Evolutionary conservation across 2,329 filamentous ascomycete genomes (phyloP).

Genomic region (Xylariomycetidae sp.): DNA sequence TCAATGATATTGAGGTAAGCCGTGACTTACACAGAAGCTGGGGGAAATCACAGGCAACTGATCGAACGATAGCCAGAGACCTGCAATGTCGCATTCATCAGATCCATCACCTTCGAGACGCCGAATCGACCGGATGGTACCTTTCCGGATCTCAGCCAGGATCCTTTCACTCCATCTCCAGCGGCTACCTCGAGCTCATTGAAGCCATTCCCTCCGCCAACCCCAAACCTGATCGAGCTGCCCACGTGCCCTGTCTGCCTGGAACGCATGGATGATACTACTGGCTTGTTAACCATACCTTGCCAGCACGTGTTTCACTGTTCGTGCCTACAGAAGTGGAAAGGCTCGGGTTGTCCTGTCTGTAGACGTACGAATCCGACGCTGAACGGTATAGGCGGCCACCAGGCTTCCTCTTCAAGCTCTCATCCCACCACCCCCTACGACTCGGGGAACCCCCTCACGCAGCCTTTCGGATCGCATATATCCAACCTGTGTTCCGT

Average conservation of each 20-base stretch:
- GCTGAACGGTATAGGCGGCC: constrained; percentile 5
- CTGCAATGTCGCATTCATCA: constrained; percentile 92
- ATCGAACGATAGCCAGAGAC: constrained; percentile 67
- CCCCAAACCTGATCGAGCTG: constrained; percentile 81
- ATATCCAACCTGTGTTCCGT: constrained; percentile 71
- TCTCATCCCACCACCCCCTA: constrained; percentile 22
- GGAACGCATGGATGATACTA: constrained; percentile 97
- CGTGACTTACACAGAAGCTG: constrained; percentile 9
- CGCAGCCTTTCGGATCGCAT: constrained; percentile 53
- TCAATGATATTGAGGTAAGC: constrained; percentile 82
- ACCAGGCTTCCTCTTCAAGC: constrained; percentile 15
- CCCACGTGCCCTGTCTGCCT: constrained; percentile 95
- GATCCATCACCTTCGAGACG: constrained; percentile 79
- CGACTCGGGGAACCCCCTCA: constrained; percentile 45
- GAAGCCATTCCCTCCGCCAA: constrained; percentile 61
- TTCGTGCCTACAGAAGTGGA: constrained; percentile 93
- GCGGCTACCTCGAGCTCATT: constrained; percentile 37
- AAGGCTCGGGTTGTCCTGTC: constrained; percentile 87
- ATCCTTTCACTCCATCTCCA: constrained; percentile 55
- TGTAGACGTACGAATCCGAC: constrained; percentile 75
- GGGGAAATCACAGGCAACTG: constrained; percentile 13
- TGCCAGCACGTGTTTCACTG: constrained; percentile 99
- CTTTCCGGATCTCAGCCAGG: constrained; percentile 57
- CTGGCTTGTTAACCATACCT: constrained; percentile 87
- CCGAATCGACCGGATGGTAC: constrained; percentile 43